Percentiles rank a stretch among this genome's conserved stretches.
Evolutionary conservation across 495 filamentous ascomycete species (phyloP).

Genomic region (Neurospora sp.): DNA sequence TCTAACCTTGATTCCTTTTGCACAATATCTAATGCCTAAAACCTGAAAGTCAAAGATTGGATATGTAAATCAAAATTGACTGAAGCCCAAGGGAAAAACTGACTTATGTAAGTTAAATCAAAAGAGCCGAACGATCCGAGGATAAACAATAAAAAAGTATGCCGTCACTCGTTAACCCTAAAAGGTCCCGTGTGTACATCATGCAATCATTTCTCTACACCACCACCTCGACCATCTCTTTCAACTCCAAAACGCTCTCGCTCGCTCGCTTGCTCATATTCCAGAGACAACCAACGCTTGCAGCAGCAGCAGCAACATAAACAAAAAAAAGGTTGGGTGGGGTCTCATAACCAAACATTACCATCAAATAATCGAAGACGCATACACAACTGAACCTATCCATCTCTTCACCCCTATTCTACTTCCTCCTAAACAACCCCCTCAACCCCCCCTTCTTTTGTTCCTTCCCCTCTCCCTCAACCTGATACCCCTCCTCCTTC

Average conservation of each 20-base stretch:
- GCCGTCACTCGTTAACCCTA: not conserved
- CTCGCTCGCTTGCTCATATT: not conserved
- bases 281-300: not conserved
- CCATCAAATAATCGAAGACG: not conserved
- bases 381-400: not conserved
- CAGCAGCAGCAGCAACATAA: not conserved
- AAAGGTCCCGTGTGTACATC: not conserved
- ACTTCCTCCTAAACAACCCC: not conserved
- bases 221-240: not conserved
- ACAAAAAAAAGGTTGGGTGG: not conserved
- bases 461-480: constrained; percentile 16
- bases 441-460: constrained; percentile 18
- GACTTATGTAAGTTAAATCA: not conserved
- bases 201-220: not conserved
- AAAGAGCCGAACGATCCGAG: not conserved
- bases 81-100: not conserved
- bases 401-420: not conserved
- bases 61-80: not conserved
- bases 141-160: not conserved
- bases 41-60: not conserved
- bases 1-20: not conserved
- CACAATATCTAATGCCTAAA: not conserved
- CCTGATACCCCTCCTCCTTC: constrained; percentile 60
- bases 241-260: not conserved
- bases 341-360: not conserved